Percentiles rank a stretch among this genome's conserved stretches.
Evolutionary conservation across 495 filamentous ascomycete species (phyloP).

Genomic region (Lasiosphaeria miniovina): DNA sequence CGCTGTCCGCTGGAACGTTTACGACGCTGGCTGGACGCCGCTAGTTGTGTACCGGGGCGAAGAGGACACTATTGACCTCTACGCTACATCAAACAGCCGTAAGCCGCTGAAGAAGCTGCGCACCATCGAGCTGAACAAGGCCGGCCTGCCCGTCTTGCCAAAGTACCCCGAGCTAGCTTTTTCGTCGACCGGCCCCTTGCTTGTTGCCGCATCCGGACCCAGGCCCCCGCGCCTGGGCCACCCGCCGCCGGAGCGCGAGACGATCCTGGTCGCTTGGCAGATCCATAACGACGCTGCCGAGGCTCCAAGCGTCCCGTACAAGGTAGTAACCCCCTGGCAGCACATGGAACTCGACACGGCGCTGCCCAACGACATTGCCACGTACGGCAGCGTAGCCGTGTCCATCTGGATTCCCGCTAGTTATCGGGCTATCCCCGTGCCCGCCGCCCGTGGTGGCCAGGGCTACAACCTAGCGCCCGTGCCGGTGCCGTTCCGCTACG

Average conservation of each 20-base stretch:
- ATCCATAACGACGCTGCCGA: conserved; percentile 16
- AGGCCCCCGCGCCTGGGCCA: conserved; percentile 32
- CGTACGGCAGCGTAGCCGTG: conserved; percentile 33
- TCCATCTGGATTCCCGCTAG: conserved; percentile 38
- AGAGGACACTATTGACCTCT: conserved; percentile 47
- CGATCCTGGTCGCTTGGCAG: conserved; percentile 35
- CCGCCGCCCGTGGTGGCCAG: conserved; percentile 20
- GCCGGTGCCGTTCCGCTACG: conserved; percentile 27
- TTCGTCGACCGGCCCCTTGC: conserved; percentile 32
- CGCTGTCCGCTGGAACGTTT: conserved; percentile 30
- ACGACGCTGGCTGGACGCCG: conserved; percentile 29
- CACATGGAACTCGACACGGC: conserved; percentile 36
- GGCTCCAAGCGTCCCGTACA: conserved; percentile 25
- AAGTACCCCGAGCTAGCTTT: conserved; percentile 38
- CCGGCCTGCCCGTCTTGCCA: conserved; percentile 31
- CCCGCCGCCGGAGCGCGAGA: conserved; percentile 33
- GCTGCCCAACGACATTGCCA: conserved; percentile 29
- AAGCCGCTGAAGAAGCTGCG: conserved; percentile 66
- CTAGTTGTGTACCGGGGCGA: conserved; percentile 31
- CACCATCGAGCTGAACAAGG: conserved; percentile 58
- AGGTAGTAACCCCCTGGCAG: conserved; percentile 36
- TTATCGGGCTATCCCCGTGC: conserved; percentile 32
- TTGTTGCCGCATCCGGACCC: conserved; percentile 35
- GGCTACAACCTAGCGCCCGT: conserved; percentile 32
- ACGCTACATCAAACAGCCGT: conserved; percentile 69